Evolutionary conservation across 176 grass and related monocot genomes (phyloP).

Genomic region (Urochloa ruziziensis): DNA sequence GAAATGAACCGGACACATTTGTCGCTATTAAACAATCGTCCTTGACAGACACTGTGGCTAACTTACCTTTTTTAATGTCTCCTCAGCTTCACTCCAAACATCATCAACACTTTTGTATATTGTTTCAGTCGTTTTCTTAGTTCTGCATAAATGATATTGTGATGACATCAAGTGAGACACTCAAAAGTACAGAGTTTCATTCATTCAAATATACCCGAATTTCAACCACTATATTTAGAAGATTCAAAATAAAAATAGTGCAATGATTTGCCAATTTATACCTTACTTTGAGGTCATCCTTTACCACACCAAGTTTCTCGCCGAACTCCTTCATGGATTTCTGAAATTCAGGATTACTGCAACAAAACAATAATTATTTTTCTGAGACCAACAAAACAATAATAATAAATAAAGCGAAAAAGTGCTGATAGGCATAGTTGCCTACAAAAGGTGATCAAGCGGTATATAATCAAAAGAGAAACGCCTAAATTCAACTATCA

Average conservation of each 20-base stretch:
- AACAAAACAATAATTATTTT: too few relatives aligned
- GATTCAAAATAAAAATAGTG: neutral
- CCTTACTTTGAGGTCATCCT: slow-evolving; percentile 95
- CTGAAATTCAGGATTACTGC: slow-evolving; percentile 90
- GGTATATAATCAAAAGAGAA: neutral
- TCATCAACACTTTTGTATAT: slow-evolving; percentile 28
- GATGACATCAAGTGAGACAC: slow-evolving; percentile 1
- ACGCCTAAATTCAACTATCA: slow-evolving; percentile 16
- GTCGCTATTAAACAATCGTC: neutral
- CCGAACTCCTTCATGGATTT: slow-evolving; percentile 83
- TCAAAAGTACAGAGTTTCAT: slow-evolving; percentile 11
- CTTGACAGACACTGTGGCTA: slow-evolving; percentile 1
- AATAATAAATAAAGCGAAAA: slow-evolving; percentile 19
- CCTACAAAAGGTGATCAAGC: neutral
- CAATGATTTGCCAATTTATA: slow-evolving; percentile 28
- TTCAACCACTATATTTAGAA: slow-evolving; percentile 12
- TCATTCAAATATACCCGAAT: slow-evolving; percentile 1
- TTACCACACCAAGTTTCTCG: slow-evolving; percentile 84
- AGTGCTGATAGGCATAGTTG: neutral
- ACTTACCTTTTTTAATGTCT: neutral
- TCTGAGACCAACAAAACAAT: too few relatives aligned
- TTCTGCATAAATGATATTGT: slow-evolving; percentile 29
- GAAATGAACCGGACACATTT: slow-evolving; percentile 9
- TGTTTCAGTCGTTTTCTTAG: slow-evolving; percentile 70
- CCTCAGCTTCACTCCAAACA: too few relatives aligned